These are phyloP conservation scores for Sarocladium brachiariae DNA, from an alignment of 2,329 filamentous ascomycete genomes.

Conservation along the genomic window DNA sequence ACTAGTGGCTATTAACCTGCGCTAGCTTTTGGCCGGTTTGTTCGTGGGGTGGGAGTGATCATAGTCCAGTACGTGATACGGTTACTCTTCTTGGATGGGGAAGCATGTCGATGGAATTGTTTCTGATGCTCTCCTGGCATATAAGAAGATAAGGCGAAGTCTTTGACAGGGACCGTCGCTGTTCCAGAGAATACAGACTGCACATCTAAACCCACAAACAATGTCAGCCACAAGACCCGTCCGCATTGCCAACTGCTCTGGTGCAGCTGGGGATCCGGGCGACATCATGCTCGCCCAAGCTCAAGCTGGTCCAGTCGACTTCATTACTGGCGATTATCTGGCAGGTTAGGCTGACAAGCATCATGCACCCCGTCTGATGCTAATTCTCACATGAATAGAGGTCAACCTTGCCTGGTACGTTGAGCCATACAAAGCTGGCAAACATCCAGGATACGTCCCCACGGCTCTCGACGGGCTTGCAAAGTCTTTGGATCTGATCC, in stretches of 20 bases:
- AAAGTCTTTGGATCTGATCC: conserved; percentile 25
- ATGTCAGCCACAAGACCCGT: conserved; percentile 12
- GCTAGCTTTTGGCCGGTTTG: too few species aligned
- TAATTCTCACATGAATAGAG: conserved; percentile 15
- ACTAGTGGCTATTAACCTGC: too few species aligned
- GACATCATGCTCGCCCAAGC: conserved; percentile 23
- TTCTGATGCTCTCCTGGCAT: too few species aligned
- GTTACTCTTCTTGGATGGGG: too few species aligned
- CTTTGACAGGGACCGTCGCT: too few species aligned
- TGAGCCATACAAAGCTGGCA: not conserved
- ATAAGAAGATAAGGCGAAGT: too few species aligned
- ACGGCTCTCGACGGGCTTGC: conserved; percentile 19
- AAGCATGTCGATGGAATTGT: too few species aligned
- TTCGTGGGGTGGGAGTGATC: too few species aligned
- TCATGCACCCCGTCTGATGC: not conserved
- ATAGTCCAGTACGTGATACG: too few species aligned
- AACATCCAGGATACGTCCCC: conserved; percentile 16
- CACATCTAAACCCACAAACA: not conserved
- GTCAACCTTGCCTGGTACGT: conserved; percentile 21
- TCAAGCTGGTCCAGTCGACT: conserved; percentile 30
- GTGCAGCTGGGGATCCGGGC: conserved; percentile 17
- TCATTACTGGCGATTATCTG: conserved; percentile 48
- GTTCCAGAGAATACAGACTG: not conserved
- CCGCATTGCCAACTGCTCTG: conserved; percentile 21
- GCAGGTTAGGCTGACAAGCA: conserved; percentile 25